Base-by-base conservation (phyloP, 1,139 yeast species). In the Dujonia santamariae region DNA sequence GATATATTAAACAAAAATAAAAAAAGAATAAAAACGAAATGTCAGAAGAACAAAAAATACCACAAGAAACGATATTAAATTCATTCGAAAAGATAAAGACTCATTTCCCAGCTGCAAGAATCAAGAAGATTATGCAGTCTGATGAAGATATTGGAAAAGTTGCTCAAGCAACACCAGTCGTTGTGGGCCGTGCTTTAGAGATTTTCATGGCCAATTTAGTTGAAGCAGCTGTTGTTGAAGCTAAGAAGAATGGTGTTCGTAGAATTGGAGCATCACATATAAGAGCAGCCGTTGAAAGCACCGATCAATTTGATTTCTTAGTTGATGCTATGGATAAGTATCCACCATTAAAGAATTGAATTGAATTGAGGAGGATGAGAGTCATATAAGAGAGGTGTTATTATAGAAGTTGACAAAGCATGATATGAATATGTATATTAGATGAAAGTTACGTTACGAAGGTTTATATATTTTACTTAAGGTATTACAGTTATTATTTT, bases 81-180 rank as follows among this genome's bases (percentile, higher is more conserved):
- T 56, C 63, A 28, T 69, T 67, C 39, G 79, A 71, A 30, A 64
- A 66, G 42, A 85, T 90, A 51, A 87, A 86, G 60, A 90, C 97
- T 31, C 95, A 92, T 53, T 90, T 92, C 63, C 98, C 98, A 4
- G 95, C 95, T 33, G 98, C 98, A 3, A 76, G 97, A 43, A 90
- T 92, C 54, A 92, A 92, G 65, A 85, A 94, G 53, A 78, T 92
- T 39, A 90, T 92, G 97, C 98, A 92, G 56, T 83, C 95, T 34
- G 99, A 92, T 58, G 98, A 92, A 48, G 99, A 92, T 47, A 90
- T 92, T 32, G 99, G 99, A 4, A 92, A 92, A 58, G 98, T 94
- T 12, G 97, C 98, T 7, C 97, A 90, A 56, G 97, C 97, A 3
- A 92, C 98, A 3, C 99, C 99, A 0, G 84, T 92, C 17, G 90